Conservation (phyloP, 108 stramenopile species). For the Skeletonema tropicum region DNA sequence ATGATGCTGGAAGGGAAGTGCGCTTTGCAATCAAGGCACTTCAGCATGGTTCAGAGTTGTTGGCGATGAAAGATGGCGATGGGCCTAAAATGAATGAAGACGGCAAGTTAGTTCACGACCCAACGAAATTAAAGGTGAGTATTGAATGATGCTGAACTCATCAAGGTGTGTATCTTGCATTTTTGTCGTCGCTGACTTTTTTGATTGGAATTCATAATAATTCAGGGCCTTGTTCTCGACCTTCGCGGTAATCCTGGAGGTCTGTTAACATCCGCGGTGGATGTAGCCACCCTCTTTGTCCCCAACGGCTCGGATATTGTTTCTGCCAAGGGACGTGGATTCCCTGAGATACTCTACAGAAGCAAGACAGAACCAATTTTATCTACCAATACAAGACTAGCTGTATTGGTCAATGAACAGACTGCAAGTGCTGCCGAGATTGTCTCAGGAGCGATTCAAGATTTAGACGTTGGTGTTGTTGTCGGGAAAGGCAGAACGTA, state of each 20-base stretch:
- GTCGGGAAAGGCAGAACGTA: constrained; percentile 92
- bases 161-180: constrained; percentile 1
- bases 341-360: constrained; percentile 83
- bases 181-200: not conserved
- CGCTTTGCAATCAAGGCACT: constrained; percentile 69
- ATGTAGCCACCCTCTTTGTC: constrained; percentile 89
- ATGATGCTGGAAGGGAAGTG: constrained; percentile 85
- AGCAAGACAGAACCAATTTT: constrained; percentile 84
- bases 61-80: constrained; percentile 45
- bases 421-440: constrained; percentile 97
- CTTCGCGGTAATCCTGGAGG: constrained; percentile 96
- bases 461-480: constrained; percentile 93
- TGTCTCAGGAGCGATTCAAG: constrained; percentile 96
- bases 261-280: constrained; percentile 91
- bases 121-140: constrained; percentile 56
- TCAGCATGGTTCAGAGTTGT: constrained; percentile 71
- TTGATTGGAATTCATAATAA: not conserved
- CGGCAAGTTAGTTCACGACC: constrained; percentile 7
- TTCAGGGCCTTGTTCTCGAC: constrained; percentile 87
- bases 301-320: constrained; percentile 94
- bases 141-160: not conserved
- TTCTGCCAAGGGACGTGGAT: constrained; percentile 88
- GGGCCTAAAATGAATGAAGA: constrained; percentile 6
- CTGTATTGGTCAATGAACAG: constrained; percentile 87
- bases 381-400: constrained; percentile 80